phyloP scores from a whole-genome alignment of 2,329 filamentous ascomycete genomes.

The Chrysoporthe cubensis region DNA sequence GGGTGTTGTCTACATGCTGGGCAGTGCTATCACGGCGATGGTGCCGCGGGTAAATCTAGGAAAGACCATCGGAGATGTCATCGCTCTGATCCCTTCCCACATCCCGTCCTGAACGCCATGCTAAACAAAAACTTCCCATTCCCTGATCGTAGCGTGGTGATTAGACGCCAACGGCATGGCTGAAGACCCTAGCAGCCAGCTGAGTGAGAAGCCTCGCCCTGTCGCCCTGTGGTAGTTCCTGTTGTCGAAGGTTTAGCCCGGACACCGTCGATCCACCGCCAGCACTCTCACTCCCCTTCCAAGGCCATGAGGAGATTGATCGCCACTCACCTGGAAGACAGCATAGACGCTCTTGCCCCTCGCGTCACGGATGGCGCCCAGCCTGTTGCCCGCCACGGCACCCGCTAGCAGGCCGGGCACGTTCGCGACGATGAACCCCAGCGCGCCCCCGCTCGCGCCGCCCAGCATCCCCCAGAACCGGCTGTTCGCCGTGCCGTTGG shows the following conservation, averaged over 20 bases:
- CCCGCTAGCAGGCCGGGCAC: constrained; percentile 87
- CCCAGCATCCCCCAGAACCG: constrained; percentile 89
- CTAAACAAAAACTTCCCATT: constrained; percentile 7
- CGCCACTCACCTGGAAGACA: constrained; percentile 68
- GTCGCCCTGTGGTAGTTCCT: constrained; percentile 83
- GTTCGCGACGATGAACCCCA: constrained; percentile 96
- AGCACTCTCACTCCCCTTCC: not conserved
- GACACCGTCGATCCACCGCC: not conserved
- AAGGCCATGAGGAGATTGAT: not conserved
- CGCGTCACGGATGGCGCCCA: constrained; percentile 88
- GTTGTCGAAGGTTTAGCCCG: constrained; percentile 24
- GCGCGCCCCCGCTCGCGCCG: constrained; percentile 81
- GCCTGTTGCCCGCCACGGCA: constrained; percentile 85
- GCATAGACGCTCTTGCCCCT: constrained; percentile 94
- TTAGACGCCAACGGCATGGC: constrained; percentile 69
- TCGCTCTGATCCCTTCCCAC: not conserved
- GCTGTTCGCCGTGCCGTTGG: constrained; percentile 62
- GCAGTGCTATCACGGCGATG: no score
- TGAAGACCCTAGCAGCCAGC: constrained; percentile 84
- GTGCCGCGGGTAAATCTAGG: no score
- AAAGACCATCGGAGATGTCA: no score
- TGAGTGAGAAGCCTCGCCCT: constrained; percentile 81
- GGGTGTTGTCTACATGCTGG: no score
- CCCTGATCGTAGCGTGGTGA: not conserved
- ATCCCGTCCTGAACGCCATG: constrained; percentile 23